Base-by-base conservation (phyloP, 768 basidiomycete species). In the Cyclocybe cylindracea region DNA sequence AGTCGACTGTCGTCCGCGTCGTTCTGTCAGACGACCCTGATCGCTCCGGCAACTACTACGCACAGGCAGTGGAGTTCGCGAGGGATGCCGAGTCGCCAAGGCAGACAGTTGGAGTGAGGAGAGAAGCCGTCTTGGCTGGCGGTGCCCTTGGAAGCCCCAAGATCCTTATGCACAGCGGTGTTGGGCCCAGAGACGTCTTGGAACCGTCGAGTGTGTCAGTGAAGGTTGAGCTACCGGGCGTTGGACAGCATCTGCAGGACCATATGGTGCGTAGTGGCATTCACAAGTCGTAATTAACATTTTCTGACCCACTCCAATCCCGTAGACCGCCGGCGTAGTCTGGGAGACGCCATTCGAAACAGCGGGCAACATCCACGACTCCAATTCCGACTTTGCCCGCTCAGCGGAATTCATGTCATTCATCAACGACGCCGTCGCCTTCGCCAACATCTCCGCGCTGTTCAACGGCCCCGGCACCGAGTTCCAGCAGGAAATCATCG, bases 371-470 rank as follows among this genome's bases (percentile, higher is more conserved):
- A 60, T 74, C 32, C 54, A 67, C 7, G 51, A 53, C 5, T 60
- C 67, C 6, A 56, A 61, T 5, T 46, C 66, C 1, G 67, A 65
- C 37, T 69, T 72, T 38, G 63, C 72, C 8, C 70, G 61, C 49
- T 57, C 68, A 6, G 46, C 69, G 2, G 65, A 67, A 49, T 79
- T 80, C 65, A 59, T 76, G 11, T 85, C 83, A 3, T 82, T 78
- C 63, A 72, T 86, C 62, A 87, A 86, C 71, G 77, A 81, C 33
- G 85, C 84, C 4, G 81, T 80, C 36, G 80, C 79, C 6, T 87
- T 84, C 61, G 72, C 77, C 57, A 84, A 84, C 66, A 68, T 75
- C 53, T 75, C 77, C 35, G 66, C 65, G 33, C 72, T 82, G 32
- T 70, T 83, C 53, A 74, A 68, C 39, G 55, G 57, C 7, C 51